Evolutionary conservation across 2,329 filamentous ascomycete genomes (phyloP).

Genomic region (Diaporthe batatas): DNA sequence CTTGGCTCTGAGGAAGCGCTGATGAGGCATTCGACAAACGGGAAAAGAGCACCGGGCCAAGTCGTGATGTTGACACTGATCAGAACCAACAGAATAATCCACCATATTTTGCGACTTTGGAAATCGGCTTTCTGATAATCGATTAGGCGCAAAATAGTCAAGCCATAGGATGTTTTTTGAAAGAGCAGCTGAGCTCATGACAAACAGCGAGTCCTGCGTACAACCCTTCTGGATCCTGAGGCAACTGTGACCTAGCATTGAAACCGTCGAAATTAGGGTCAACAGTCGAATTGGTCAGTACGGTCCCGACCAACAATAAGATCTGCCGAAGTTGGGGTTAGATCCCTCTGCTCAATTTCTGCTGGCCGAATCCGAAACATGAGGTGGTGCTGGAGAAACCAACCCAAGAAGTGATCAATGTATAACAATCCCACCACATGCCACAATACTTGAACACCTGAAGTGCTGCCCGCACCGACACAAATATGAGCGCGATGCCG

Average conservation of each 20-base stretch:
- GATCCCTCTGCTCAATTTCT: neutral
- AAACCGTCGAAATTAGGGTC: no score
- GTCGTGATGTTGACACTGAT: neutral
- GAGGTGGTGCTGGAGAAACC: neutral
- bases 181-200: neutral
- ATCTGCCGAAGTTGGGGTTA: neutral
- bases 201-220: neutral
- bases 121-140: neutral
- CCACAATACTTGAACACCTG: neutral
- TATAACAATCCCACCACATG: neutral
- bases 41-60: neutral
- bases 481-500: neutral
- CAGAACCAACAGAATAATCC: neutral
- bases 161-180: constrained; percentile 6
- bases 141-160: neutral
- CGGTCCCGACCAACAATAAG: neutral
- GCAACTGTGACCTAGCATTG: no score
- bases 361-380: neutral
- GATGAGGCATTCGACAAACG: neutral
- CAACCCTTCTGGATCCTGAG: neutral
- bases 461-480: neutral
- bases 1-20: neutral
- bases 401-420: neutral
- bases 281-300: neutral
- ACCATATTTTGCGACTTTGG: neutral